phyloP scores from a whole-genome alignment of 805 yeast species.

The Starmerella vitae region DNA sequence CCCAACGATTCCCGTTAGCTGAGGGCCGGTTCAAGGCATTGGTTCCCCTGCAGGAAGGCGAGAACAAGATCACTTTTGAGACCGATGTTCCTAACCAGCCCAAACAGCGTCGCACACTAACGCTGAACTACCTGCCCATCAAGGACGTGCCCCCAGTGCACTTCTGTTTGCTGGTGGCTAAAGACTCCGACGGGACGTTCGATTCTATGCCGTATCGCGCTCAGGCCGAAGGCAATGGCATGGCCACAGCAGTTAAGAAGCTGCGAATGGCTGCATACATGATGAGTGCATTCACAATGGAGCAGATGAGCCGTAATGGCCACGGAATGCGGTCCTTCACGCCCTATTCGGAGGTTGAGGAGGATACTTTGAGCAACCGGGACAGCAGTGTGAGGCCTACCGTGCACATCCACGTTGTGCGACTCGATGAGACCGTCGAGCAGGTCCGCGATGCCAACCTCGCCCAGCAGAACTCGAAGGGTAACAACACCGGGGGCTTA shows the following conservation, averaged over 20 bases:
- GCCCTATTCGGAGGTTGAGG: conserved; percentile 51
- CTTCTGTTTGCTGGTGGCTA: conserved; percentile 59
- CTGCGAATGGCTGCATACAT: conserved; percentile 70
- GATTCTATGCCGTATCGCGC: conserved; percentile 46
- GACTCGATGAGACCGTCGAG: conserved; percentile 49
- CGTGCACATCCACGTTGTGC: conserved; percentile 66
- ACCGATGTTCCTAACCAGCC: conserved; percentile 18
- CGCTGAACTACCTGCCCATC: conserved; percentile 41
- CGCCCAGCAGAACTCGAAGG: conserved; percentile 78
- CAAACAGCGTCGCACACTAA: conserved; percentile 21
- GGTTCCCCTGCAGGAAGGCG: conserved; percentile 57
- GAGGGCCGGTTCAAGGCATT: conserved; percentile 62
- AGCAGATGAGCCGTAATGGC: conserved; percentile 69
- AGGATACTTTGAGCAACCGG: conserved; percentile 39
- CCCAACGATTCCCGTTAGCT: conserved; percentile 56
- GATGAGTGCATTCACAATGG: conserved; percentile 85
- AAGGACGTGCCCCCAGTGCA: conserved; percentile 64
- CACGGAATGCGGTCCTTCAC: conserved; percentile 67
- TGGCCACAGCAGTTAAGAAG: conserved; percentile 60
- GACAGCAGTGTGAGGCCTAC: conserved; percentile 38
- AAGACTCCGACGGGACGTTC: conserved; percentile 55
- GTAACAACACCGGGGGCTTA: conserved; percentile 58
- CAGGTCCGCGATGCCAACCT: conserved; percentile 63
- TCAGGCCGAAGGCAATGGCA: conserved; percentile 42
- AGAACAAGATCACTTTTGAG: conserved; percentile 42